Percentiles rank a stretch among this genome's conserved stretches.
phyloP scores from a whole-genome alignment of 805 yeast species.

The Hanseniaspora lachancei region DNA sequence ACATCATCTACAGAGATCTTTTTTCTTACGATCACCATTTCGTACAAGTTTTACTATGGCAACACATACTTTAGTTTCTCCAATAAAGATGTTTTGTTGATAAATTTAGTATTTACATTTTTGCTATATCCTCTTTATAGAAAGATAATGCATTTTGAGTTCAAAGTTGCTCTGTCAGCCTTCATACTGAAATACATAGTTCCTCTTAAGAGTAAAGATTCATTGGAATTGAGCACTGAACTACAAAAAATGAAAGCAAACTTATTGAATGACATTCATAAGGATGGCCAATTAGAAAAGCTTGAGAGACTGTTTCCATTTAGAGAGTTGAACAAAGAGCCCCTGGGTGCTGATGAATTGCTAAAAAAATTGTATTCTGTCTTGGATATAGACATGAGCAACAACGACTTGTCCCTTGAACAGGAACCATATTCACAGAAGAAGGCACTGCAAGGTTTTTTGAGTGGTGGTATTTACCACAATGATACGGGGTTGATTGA shows the following conservation, averaged over 20 bases:
- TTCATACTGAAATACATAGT: not conserved
- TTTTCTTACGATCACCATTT: not conserved
- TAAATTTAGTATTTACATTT: not conserved
- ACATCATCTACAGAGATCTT: not conserved
- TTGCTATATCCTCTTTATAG: not conserved
- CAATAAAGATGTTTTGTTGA: not conserved
- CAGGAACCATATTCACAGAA: slow-evolving; percentile 47
- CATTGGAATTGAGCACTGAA: not conserved
- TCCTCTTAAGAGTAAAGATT: not conserved
- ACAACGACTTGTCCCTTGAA: slow-evolving; percentile 23
- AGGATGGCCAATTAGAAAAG: not conserved
- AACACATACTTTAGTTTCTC: not conserved
- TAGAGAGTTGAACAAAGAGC: slow-evolving; percentile 41
- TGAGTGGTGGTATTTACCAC: slow-evolving; percentile 93
- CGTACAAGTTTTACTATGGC: not conserved
- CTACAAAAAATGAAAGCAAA: not conserved
- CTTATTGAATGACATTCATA: not conserved
- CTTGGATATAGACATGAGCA: not conserved
- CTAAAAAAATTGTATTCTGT: slow-evolving; percentile 36
- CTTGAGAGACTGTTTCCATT: not conserved
- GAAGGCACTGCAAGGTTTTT: slow-evolving; percentile 40
- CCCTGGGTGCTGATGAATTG: slow-evolving; percentile 39
- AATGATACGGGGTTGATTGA: slow-evolving; percentile 71
- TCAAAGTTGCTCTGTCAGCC: not conserved
- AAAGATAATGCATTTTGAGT: not conserved